Evolutionary conservation across 2,329 filamentous ascomycete species (phyloP).

Genomic region (Dendryphion nanum): DNA sequence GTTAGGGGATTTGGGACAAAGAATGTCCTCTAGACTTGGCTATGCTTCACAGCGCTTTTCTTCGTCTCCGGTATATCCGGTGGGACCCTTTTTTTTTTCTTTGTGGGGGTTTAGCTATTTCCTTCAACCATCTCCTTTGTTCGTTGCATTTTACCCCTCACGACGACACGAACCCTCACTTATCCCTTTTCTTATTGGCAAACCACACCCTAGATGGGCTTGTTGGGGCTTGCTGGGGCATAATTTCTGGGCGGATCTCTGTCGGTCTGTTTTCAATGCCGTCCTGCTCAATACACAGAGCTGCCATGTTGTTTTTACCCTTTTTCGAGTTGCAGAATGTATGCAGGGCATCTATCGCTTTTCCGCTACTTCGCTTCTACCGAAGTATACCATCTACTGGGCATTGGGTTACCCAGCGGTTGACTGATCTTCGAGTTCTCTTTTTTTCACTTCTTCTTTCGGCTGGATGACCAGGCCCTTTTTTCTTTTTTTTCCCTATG

Average conservation of each 20-base stretch:
- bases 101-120: too few species aligned
- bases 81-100: too few species aligned
- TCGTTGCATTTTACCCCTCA: not conserved
- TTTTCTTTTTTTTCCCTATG: too few species aligned
- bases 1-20: not conserved
- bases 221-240: constrained; percentile 2
- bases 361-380: too few species aligned
- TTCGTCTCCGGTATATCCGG: not conserved
- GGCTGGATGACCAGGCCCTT: too few species aligned
- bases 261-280: constrained; percentile 14
- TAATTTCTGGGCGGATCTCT: constrained; percentile 16
- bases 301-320: constrained; percentile 9
- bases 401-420: too few species aligned
- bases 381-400: too few species aligned
- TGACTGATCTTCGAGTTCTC: too few species aligned
- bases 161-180: not conserved
- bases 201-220: not conserved
- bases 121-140: not conserved
- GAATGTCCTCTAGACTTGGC: not conserved
- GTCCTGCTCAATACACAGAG: too few species aligned
- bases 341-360: constrained; percentile 22
- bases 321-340: constrained; percentile 7
- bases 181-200: not conserved
- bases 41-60: not conserved
- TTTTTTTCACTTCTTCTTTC: too few species aligned